These are phyloP conservation scores for Quercus agrifolia DNA, from an alignment of 306 rosid species.

Conservation along the genomic window DNA sequence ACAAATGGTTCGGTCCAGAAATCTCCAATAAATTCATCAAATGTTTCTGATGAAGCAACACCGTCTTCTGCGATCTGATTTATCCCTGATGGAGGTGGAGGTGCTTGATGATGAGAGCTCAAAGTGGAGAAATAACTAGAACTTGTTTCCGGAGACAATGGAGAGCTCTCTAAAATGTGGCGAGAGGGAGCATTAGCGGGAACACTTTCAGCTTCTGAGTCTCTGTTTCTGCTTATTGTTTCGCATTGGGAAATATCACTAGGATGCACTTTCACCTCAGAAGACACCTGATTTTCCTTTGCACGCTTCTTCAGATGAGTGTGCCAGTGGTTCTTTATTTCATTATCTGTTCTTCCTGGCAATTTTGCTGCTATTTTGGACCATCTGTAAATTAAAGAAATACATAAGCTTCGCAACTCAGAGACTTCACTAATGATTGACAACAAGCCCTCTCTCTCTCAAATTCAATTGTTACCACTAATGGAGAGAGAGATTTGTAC, in stretches of 20 bases:
- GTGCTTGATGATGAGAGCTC: conserved; percentile 8
- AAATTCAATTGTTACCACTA: too few relatives aligned
- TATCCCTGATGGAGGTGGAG: not conserved
- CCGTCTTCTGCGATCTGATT: conserved; percentile 6
- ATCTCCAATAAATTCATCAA: conserved; percentile 23
- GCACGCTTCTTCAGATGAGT: conserved; percentile 47
- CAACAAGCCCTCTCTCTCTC: too few relatives aligned
- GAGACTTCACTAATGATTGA: not conserved
- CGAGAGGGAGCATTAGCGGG: not conserved
- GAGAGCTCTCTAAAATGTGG: conserved; percentile 39
- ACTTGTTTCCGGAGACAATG: conserved; percentile 21
- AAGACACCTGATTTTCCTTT: not conserved
- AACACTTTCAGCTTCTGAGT: conserved; percentile 9
- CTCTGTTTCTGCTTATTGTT: not conserved
- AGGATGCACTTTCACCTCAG: not conserved
- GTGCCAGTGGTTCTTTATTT: conserved; percentile 69
- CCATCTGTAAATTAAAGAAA: conserved; percentile 41
- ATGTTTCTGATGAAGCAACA: conserved; percentile 13
- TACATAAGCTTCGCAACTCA: not conserved
- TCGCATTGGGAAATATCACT: conserved; percentile 2
- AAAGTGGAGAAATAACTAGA: conserved; percentile 11
- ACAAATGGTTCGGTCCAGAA: conserved; percentile 68
- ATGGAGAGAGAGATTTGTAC: too few relatives aligned
- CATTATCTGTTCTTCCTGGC: conserved; percentile 73
- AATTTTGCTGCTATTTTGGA: conserved; percentile 53